Base-by-base conservation (phyloP, 305 asterid species). In the Solanum hybrid region DNA sequence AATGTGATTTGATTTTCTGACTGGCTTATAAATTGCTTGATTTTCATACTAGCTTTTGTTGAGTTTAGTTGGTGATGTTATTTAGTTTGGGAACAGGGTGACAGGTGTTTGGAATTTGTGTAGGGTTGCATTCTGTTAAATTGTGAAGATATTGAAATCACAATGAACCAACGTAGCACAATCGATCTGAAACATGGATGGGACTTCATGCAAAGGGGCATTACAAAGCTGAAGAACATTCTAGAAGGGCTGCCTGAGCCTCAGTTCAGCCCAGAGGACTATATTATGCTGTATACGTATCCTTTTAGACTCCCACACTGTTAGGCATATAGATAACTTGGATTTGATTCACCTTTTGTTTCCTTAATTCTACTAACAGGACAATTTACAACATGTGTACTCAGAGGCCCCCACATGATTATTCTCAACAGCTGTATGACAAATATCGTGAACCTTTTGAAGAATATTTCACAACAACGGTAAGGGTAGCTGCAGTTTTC, bases 351-450 rank as follows among this genome's bases (percentile, higher is more conserved):
- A 66, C 45, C 82, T 60, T 79, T 37, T 88, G 86, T 79, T 90
- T 80, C 91, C 87, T 90, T 92, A 88, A 90, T 89, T 92, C 36
- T 89, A 60, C 87, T 81, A 87, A 73, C 94, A 96, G 98, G 91
- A 95, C 98, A 73, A 94, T 95, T 90, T 96, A 96, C 92, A 93
- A 95, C 92, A 95, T 96, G 99, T 95, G 99, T 90, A 94, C 97
- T 27, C 97, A 95, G 89, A 95, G 93, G 91, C 96, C 98, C 66
- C 98, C 98, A 11, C 94, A 96, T 91, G 99, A 95, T 92, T 95
- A 95, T 91, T 95, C 98, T 66, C 98, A 95, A 90, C 97, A 93
- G 91, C 86, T 96, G 90, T 96, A 96, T 92, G 96, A 95, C 90
- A 96, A 95, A 89, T 94, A 96, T 87, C 90, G 91, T 51, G 98